phyloP scores from a whole-genome alignment of 805 yeast genomes.

The Kodamaea kakaduensis region DNA sequence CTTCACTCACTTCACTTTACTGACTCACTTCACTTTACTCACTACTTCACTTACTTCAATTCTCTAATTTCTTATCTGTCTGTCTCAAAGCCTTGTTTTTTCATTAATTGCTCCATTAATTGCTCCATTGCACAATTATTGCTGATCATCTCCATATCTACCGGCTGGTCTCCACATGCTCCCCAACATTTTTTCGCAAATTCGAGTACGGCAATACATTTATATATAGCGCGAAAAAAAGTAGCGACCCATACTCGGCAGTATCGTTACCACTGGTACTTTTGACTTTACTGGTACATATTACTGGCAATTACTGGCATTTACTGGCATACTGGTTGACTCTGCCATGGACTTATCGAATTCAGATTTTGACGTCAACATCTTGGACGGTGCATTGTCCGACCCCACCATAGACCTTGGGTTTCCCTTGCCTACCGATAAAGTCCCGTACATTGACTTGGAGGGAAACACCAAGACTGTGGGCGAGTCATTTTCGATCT shows the following conservation, averaged over 20 bases:
- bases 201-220: background rate
- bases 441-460: slow-evolving; percentile 25
- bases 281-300: background rate
- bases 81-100: no score
- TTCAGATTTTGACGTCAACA: slow-evolving; percentile 34
- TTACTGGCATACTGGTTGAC: background rate
- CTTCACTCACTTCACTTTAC: no score
- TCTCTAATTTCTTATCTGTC: no score
- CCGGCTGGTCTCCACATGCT: slow-evolving; percentile 2
- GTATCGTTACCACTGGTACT: no score
- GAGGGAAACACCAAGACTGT: slow-evolving; percentile 27
- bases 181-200: slow-evolving; percentile 8
- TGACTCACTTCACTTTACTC: no score
- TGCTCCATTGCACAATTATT: no score
- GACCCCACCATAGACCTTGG: slow-evolving; percentile 30
- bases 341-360: slow-evolving; percentile 10
- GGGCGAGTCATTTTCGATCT: slow-evolving; percentile 17
- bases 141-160: no score
- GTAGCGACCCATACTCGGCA: no score
- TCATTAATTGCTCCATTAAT: no score
- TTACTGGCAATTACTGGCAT: background rate
- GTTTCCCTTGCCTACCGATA: slow-evolving; percentile 39
- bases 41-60: no score
- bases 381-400: slow-evolving; percentile 31
- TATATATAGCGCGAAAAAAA: no score